phyloP scores from a whole-genome alignment of 1,284 basidiomycete species.

The Cryptococcus neoformans region DNA sequence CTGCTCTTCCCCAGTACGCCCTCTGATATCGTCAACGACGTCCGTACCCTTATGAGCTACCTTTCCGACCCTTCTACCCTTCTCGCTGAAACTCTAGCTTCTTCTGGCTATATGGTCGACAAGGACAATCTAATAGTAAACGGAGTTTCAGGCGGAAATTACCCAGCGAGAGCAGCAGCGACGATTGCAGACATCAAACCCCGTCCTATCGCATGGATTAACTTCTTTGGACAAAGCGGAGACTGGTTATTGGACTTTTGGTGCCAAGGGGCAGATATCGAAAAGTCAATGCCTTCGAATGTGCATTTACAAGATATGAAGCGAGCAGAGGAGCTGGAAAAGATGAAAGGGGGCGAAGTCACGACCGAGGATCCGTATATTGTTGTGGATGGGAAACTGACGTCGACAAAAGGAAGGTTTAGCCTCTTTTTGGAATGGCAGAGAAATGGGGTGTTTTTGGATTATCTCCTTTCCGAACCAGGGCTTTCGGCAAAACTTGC shows the following conservation, averaged over 20 bases:
- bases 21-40: slow-evolving; percentile 9
- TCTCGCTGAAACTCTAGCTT: background rate
- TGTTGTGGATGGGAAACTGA: background rate
- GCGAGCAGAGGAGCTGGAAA: background rate
- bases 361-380: slow-evolving; percentile 1
- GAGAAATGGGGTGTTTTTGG: slow-evolving; percentile 3
- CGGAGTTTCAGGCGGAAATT: slow-evolving; percentile 13
- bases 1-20: slow-evolving; percentile 10
- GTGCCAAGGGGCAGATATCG: background rate
- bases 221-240: slow-evolving; percentile 3
- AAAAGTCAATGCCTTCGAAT: background rate
- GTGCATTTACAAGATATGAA: background rate
- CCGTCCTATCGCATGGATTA: slow-evolving; percentile 6
- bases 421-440: slow-evolving; percentile 3
- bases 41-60: slow-evolving; percentile 11
- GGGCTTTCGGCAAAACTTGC: slow-evolving; percentile 7
- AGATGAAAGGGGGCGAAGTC: background rate
- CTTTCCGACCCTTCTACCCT: slow-evolving; percentile 3
- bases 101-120: slow-evolving; percentile 1
- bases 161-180: slow-evolving; percentile 7
- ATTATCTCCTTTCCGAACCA: slow-evolving; percentile 4
- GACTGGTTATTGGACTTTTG: slow-evolving; percentile 11
- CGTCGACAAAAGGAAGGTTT: background rate
- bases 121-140: slow-evolving; percentile 3
- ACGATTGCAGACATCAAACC: slow-evolving; percentile 2